These are phyloP conservation scores for Dictyostelium firmibasis DNA, from an alignment of 78 protist species.

Conservation along the genomic window DNA sequence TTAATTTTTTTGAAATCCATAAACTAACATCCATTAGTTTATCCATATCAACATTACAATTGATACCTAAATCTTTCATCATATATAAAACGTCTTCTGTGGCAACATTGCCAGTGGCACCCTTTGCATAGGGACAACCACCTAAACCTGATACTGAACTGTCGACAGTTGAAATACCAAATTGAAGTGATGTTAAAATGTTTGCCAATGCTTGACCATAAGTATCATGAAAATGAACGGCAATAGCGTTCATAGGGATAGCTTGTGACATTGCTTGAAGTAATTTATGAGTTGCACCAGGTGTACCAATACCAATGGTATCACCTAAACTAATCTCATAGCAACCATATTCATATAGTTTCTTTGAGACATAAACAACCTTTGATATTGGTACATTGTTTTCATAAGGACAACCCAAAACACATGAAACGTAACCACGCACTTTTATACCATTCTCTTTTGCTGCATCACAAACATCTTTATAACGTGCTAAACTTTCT, in stretches of 20 bases:
- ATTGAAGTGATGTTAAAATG: slow-evolving; percentile 86
- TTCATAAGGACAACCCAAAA: slow-evolving; percentile 96
- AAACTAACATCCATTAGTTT: slow-evolving; percentile 69
- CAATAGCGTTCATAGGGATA: slow-evolving; percentile 78
- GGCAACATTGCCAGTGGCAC: slow-evolving; percentile 95
- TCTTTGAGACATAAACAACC: slow-evolving; percentile 82
- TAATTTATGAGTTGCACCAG: slow-evolving; percentile 83
- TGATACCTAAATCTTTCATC: slow-evolving; percentile 92
- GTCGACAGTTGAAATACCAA: slow-evolving; percentile 88
- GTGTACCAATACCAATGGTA: slow-evolving; percentile 97
- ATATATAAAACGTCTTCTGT: slow-evolving; percentile 95
- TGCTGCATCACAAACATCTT: slow-evolving; percentile 84
- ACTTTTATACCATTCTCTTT: slow-evolving; percentile 73
- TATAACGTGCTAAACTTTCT: slow-evolving; percentile 85
- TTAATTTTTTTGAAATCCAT: slow-evolving; percentile 57
- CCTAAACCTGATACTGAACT: slow-evolving; percentile 94
- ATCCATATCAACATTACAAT: slow-evolving; percentile 75
- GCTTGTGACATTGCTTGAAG: slow-evolving; percentile 59
- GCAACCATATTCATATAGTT: slow-evolving; percentile 91
- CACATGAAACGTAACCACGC: slow-evolving; percentile 93
- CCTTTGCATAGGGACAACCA: slow-evolving; percentile 96
- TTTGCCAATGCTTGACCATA: slow-evolving; percentile 96
- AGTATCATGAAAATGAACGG: slow-evolving; percentile 97
- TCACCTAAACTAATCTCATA: slow-evolving; percentile 96
- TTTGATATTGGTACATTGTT: slow-evolving; percentile 50